Base-by-base conservation (phyloP, 257 asterid species). In the Capsicum pubescens region DNA sequence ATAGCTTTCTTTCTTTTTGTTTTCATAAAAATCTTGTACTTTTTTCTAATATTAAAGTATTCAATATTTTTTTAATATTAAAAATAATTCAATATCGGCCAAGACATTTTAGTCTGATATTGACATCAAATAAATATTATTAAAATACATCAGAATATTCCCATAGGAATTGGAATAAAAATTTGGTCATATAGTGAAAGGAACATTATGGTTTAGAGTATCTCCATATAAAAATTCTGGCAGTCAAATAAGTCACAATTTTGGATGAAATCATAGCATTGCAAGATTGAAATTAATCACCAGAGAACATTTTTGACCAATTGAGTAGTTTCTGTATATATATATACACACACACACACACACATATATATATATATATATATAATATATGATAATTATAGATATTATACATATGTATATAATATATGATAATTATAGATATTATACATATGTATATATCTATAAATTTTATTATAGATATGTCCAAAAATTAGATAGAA, bases 151-250 rank as follows among this genome's bases (percentile, higher is more conserved):
- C 15, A 52, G 81, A 54, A 76, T 76, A 77, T 77, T 77, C 81
- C 81, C 61, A 1, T 26, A 7, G 14, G 64, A 76, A 76, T 76
- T 26, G 52, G 63, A 76, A 76, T 74, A 76, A 52, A 50, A 76
- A 0, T 1, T 54, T 76, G 63, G 46, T 52, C 63, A 52, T 76
- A 76, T n/a, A 76, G 8, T 52, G 48, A 52, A 52, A 76, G 26
- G 14, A 16, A 26, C 42, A 52, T 3, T 69, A 72, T 72, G 61
- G 81, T 52, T 50, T 74, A 21, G 26, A 76, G 13, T 76, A 52
- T 52, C 63, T 54, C 46, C 26, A 13, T 76, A 52, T 52, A 10
- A 9, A 70, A 42, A 16, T 4, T 70, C 3, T 42, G 59, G 26
- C 42, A 72, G 80, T 19, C 42, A 12, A 6, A 13, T 74, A 74